Percentiles rank a stretch among this genome's conserved stretches.
Conservation (phyloP, 371 early-diverging fungal genomes). For the Mortierella sp. region DNA sequence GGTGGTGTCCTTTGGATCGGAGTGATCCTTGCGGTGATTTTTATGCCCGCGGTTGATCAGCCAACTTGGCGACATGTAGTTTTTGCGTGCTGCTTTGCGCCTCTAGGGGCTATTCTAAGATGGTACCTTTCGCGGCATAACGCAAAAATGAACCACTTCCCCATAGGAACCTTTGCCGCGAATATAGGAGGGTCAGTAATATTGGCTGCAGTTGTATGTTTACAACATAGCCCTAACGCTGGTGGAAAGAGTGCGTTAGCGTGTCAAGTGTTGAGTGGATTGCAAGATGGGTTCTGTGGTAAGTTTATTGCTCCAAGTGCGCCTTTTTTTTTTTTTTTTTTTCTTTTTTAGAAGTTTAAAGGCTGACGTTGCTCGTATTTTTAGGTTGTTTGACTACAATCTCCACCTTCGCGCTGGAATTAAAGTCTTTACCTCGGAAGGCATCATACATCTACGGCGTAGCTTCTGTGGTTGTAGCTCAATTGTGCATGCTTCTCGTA, state of each 20-base stretch:
- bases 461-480: conserved; percentile 60
- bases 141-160: conserved; percentile 53
- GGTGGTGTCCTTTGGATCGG: conserved; percentile 59
- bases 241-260: conserved; percentile 38
- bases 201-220: conserved; percentile 65
- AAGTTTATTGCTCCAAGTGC: conserved; percentile 12
- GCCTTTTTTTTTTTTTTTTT: background rate
- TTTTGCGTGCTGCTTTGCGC: conserved; percentile 67
- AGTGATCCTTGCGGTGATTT: conserved; percentile 57
- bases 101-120: conserved; percentile 73
- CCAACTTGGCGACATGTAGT: conserved; percentile 56
- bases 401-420: conserved; percentile 78
- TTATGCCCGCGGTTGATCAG: conserved; percentile 47
- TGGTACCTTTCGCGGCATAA: conserved; percentile 76
- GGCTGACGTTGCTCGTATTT: background rate
- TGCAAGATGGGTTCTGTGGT: conserved; percentile 81
- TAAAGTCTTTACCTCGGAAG: conserved; percentile 55
- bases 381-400: conserved; percentile 79
- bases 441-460: conserved; percentile 63
- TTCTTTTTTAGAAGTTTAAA: background rate
- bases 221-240: conserved; percentile 54
- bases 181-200: conserved; percentile 73
- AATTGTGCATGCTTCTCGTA: conserved; percentile 64
- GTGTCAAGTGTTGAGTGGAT: conserved; percentile 66
- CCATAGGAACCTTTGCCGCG: conserved; percentile 77